Evolutionary conservation across 2,329 filamentous ascomycete genomes (phyloP).

Genomic region (Diplodia corticola): DNA sequence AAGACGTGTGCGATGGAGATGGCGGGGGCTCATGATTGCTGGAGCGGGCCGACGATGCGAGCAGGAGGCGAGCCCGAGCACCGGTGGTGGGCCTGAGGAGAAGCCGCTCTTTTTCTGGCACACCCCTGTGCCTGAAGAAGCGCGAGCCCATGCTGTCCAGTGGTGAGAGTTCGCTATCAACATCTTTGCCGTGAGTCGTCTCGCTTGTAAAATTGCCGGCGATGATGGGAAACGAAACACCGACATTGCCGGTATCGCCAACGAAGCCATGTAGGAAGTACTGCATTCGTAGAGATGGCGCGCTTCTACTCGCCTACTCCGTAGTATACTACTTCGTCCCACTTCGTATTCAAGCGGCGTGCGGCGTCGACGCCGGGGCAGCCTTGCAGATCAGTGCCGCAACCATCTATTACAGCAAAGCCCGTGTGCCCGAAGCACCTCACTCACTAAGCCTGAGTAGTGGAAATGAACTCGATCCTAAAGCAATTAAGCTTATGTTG

Average conservation of each 20-base stretch:
- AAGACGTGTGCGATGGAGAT: not conserved
- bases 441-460: not conserved
- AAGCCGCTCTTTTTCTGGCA: not conserved
- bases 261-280: not conserved
- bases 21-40: not conserved
- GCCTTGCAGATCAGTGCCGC: not conserved
- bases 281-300: not conserved
- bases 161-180: not conserved
- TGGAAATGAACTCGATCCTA: not conserved
- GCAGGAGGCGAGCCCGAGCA: not conserved
- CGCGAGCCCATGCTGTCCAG: not conserved
- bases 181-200: not conserved
- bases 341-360: not conserved
- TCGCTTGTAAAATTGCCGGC: not conserved
- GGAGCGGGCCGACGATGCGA: not conserved
- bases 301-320: not conserved
- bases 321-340: no score
- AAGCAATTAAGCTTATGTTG: conserved; percentile 1
- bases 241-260: not conserved
- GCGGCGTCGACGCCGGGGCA: not conserved
- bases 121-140: not conserved
- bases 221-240: not conserved
- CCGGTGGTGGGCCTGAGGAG: not conserved
- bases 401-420: not conserved
- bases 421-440: not conserved